Percentiles rank a stretch among this genome's conserved stretches.
phyloP scores from a whole-genome alignment of 2,329 filamentous ascomycete genomes.

The Verticillium tricorpus region DNA sequence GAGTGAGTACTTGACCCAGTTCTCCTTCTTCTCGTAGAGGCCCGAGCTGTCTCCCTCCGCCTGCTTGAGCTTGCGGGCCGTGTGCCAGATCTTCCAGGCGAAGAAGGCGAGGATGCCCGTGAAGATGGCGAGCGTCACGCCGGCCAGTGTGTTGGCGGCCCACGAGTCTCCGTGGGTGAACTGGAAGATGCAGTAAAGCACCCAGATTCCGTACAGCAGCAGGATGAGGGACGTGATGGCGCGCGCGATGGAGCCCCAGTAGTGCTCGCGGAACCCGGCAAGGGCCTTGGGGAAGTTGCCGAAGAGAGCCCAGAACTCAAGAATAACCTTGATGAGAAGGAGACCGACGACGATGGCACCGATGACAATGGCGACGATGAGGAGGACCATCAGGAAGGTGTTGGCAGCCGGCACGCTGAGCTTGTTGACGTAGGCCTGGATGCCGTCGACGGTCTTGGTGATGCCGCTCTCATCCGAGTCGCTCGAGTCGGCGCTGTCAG shows the following conservation, averaged over 20 bases:
- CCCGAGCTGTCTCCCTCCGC: constrained; percentile 66
- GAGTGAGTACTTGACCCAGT: constrained; percentile 92
- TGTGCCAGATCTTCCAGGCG: constrained; percentile 74
- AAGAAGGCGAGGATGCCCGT: constrained; percentile 80
- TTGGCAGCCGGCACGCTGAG: constrained; percentile 82
- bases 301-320: constrained; percentile 89
- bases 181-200: constrained; percentile 92
- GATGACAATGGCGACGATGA: constrained; percentile 84
- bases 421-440: constrained; percentile 79
- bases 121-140: constrained; percentile 73
- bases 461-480: constrained; percentile 20
- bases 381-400: constrained; percentile 91
- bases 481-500: constrained; percentile 12
- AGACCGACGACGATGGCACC: constrained; percentile 81
- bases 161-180: constrained; percentile 92
- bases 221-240: constrained; percentile 88
- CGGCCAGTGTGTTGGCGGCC: constrained; percentile 83
- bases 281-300: constrained; percentile 79
- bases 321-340: constrained; percentile 82
- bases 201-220: constrained; percentile 91
- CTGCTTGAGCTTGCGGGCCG: constrained; percentile 70
- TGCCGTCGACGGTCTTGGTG: constrained; percentile 58
- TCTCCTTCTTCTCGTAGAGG: constrained; percentile 81
- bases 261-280: constrained; percentile 84
- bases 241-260: constrained; percentile 89